These are phyloP conservation scores for Clonostachys rhizophaga DNA, from an alignment of 2,329 filamentous ascomycete genomes.

Conservation along the genomic window DNA sequence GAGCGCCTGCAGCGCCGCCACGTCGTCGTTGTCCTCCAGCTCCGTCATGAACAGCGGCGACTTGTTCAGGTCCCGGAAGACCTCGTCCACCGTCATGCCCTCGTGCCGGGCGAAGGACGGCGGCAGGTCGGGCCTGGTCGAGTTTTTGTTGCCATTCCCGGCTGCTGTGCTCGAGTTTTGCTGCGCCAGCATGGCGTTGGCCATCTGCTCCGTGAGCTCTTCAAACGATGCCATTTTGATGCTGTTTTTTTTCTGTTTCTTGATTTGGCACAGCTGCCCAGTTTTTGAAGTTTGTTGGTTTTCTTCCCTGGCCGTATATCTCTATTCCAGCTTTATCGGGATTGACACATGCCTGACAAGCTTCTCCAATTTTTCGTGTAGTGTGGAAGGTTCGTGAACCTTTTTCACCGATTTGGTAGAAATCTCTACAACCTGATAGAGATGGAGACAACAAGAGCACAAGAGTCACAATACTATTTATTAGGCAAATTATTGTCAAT, in stretches of 20 bases:
- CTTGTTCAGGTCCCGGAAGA: constrained; percentile 52
- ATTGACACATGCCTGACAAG: too few relatives aligned
- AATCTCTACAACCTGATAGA: too few relatives aligned
- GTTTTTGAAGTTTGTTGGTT: too few relatives aligned
- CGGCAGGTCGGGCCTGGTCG: constrained; percentile 37
- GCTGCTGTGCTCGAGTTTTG: constrained; percentile 1
- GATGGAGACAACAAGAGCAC: too few relatives aligned
- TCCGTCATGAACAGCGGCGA: constrained; percentile 94
- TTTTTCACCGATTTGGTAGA: too few relatives aligned
- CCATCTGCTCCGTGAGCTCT: constrained; percentile 35
- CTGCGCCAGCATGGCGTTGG: constrained; percentile 17
- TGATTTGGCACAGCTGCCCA: background rate
- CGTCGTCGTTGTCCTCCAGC: constrained; percentile 76
- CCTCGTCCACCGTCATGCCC: constrained; percentile 48
- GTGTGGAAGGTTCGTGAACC: too few relatives aligned
- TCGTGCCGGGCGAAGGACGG: constrained; percentile 31
- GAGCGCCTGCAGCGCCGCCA: constrained; percentile 84
- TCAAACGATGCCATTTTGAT: constrained; percentile 19
- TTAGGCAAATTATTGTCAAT: too few relatives aligned
- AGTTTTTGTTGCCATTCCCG: constrained; percentile 7
- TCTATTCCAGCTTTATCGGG: too few relatives aligned
- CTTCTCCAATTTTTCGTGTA: too few relatives aligned
- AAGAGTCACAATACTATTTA: too few relatives aligned
- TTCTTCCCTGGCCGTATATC: too few relatives aligned
- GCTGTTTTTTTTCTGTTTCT: background rate